Conservation (phyloP, 768 basidiomycete species). For the Piloderma croceum region DNA sequence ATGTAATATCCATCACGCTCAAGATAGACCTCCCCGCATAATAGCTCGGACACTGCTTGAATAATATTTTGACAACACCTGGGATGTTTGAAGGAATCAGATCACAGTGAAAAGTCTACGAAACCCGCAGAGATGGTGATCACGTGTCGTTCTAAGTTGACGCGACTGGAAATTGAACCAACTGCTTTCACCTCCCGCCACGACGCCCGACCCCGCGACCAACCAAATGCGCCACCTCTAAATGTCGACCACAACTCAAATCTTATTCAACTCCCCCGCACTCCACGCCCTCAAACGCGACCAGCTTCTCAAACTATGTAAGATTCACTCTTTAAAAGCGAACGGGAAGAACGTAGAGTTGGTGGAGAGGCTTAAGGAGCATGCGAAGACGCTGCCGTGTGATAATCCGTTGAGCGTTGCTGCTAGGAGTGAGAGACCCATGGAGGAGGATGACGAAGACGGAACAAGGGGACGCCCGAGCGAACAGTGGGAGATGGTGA, state of each 20-base stretch:
- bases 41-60: too few species aligned
- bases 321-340: slow-evolving; percentile 74
- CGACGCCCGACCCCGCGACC: too few species aligned
- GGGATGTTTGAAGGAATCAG: too few species aligned
- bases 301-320: slow-evolving; percentile 82
- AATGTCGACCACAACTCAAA: slow-evolving; percentile 72
- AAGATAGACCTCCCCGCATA: too few species aligned
- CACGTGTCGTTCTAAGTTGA: too few species aligned
- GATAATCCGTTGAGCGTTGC: slow-evolving; percentile 54
- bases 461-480: slow-evolving; percentile 15
- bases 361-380: slow-evolving; percentile 60
- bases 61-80: too few species aligned
- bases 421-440: slow-evolving; percentile 38
- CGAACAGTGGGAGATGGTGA: slow-evolving; percentile 76
- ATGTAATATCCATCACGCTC: too few species aligned
- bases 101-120: too few species aligned
- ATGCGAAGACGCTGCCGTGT: slow-evolving; percentile 58
- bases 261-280: slow-evolving; percentile 80
- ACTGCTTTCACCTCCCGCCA: too few species aligned
- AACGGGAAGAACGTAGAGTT: slow-evolving; percentile 75
- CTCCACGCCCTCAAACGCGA: slow-evolving; percentile 78
- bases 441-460: slow-evolving; percentile 24
- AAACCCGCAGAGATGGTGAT: too few species aligned
- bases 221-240: too few species aligned
- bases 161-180: too few species aligned